A percentile compares a stretch with the other conserved stretches of the same genome.
phyloP scores from a whole-genome alignment of 2,329 filamentous ascomycete genomes.

The Pyrenochaeta sp. region DNA sequence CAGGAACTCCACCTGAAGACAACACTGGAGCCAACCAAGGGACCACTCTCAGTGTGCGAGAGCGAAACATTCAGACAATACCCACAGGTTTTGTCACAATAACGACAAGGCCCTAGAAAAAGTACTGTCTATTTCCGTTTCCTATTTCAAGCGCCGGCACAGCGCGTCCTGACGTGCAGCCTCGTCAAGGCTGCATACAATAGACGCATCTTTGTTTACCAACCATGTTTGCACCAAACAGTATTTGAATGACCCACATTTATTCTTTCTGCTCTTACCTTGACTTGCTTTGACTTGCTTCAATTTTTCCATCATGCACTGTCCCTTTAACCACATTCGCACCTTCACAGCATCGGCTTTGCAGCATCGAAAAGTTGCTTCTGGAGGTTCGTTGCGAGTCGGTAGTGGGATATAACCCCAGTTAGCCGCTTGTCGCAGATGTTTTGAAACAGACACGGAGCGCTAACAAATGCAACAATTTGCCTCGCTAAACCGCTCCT shows the following conservation, averaged over 20 bases:
- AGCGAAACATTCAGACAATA: background rate
- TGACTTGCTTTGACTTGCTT: background rate
- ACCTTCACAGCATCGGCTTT: background rate
- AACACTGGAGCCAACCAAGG: conserved; percentile 5
- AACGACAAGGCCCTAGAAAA: conserved; percentile 2
- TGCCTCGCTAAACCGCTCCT: conserved; percentile 22
- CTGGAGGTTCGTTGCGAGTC: conserved; percentile 10
- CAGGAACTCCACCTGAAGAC: background rate
- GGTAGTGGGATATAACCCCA: conserved; percentile 16
- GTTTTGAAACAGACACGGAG: conserved; percentile 33
- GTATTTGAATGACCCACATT: background rate
- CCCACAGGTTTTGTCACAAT: conserved; percentile 11
- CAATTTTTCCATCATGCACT: background rate
- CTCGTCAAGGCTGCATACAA: background rate
- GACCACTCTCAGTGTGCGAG: background rate
- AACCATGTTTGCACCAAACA: background rate
- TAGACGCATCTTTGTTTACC: background rate
- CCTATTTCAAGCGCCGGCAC: conserved; percentile 3
- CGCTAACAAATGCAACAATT: conserved; percentile 21
- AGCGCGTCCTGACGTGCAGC: conserved; percentile 14
- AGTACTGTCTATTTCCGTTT: background rate
- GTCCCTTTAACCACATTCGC: background rate
- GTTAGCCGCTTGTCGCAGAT: conserved; percentile 20
- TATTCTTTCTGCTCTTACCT: background rate
- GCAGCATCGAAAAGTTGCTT: background rate